Conservation (phyloP, 257 asterid genomes). For the Penstemon barbatus region DNA sequence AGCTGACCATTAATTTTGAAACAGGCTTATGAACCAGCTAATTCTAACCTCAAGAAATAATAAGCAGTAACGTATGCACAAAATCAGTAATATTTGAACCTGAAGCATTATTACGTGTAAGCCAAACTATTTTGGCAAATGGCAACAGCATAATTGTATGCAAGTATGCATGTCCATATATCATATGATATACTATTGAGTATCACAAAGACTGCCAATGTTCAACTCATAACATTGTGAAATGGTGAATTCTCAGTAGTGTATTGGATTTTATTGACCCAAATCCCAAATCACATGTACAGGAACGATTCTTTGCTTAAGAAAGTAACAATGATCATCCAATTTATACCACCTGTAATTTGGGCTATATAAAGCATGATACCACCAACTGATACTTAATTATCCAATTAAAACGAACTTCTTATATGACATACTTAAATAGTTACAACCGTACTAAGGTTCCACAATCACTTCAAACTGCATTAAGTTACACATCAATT, state of each 20-base stretch:
- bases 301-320: background rate
- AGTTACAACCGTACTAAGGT: background rate
- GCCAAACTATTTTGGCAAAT: background rate
- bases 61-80: background rate
- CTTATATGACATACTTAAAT: background rate
- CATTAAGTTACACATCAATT: constrained; percentile 5
- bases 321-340: background rate
- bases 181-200: background rate
- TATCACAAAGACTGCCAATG: background rate
- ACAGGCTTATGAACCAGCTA: background rate
- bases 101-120: background rate
- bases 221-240: background rate
- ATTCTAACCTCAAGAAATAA: background rate
- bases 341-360: constrained; percentile 2
- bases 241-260: background rate
- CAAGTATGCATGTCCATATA: background rate
- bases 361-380: background rate
- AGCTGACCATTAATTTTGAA: background rate
- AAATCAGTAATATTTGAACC: background rate
- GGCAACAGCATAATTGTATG: background rate
- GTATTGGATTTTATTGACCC: background rate
- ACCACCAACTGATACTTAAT: background rate
- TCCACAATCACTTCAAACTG: background rate
- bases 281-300: background rate
- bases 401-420: background rate